Base-by-base conservation (phyloP, 2,329 filamentous ascomycete genomes). In the Penicillium carneum region DNA sequence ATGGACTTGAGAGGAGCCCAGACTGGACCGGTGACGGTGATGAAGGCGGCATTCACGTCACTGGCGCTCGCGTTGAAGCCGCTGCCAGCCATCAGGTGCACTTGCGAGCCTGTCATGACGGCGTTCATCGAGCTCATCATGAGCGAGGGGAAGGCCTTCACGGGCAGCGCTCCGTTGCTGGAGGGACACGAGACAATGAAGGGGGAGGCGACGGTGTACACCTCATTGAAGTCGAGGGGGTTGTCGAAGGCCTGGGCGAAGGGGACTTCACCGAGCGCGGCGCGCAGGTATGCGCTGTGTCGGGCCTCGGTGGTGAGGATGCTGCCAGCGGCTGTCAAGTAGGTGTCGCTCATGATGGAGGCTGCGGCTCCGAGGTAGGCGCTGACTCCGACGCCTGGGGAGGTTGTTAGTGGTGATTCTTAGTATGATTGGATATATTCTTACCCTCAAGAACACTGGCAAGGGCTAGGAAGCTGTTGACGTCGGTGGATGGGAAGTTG, bases 221-320 rank as follows among this genome's bases (percentile, higher is more conserved):
- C 86, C 68, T 84, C 77, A 73, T 88, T 83, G 70, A 84, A 81
- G 65, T 77, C 75, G 39, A 90, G 80, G 0, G 87, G 85, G 26
- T 83, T 81, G 64, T 89, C 88, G 64, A 88, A 88, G 8, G 87
- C 76, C 65, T 86, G 81, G 0, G 87, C 79, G 69, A 86, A 87
- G 2, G 87, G 85, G 4, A 75, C 74, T 68, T 86, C 71, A 50
- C 78, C 74, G 18, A 83, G 75, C 10, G 77, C 77, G 33, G 78
- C 74, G 54, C 88, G 85, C 65, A 89, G 79, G 77, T 87, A 88
- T 4, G 88, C 79, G 1, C 84, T 84, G 78, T 90, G 88, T 10
- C 88, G 84, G 34, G 88, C 83, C 70, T 90, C 88, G 58, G 89
- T 84, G 33, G 86, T 86, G 36, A 90, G 79, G 70, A 91, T 87